Evolutionary conservation across 345 rosid species (phyloP), one percentile per base, ranked within the genome.

Genomic region (Pseudoturritis turrita): DNA sequence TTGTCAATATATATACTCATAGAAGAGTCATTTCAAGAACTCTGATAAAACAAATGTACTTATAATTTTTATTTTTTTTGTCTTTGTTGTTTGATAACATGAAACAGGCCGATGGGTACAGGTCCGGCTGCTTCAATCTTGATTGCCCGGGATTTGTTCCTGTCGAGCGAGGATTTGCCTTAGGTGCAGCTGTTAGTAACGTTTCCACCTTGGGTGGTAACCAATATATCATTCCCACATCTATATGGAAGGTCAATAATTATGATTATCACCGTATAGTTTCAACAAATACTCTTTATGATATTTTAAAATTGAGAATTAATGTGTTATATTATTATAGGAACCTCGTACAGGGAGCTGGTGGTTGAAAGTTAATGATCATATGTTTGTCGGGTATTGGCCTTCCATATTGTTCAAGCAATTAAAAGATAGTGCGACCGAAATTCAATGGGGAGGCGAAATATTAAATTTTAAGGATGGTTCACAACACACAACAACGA

Each of bases 361-460:
- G 87, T 84, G 85, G 85, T 50, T 84, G 43, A 60, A 55, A 53
- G 49, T 76, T 25, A 11, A 51, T 23, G 19, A 40, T 10, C 12
- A 61, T 12, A 12, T 12, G 21, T 35, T 57, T 39, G 26, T 80
- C 12, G 85, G 85, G 8, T 84, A 81, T 28, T 84, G 82, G 87
- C 87, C 83, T 18, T 55, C 58, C 8, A 53, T 53, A 6, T 70
- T 84, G 13, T 78, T 84, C 23, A 17, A 59, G 45, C 77, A 63
- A 45, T 46, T 84, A 11, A 8, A 56, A 7, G 59, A 68, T 54
- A 51, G 72, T 51, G 77, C 82, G 9, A 21, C 41, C 8, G 31
- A 46, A 62, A 29, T 84, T 8, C 33, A 55, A 8, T 78, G 79
- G 78, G 88, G 88, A 10, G 88, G 88, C 0, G 86, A 82, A 68